phyloP scores from a whole-genome alignment of 192 early-diverging fungal species.

The Lobosporangium transversale region DNA sequence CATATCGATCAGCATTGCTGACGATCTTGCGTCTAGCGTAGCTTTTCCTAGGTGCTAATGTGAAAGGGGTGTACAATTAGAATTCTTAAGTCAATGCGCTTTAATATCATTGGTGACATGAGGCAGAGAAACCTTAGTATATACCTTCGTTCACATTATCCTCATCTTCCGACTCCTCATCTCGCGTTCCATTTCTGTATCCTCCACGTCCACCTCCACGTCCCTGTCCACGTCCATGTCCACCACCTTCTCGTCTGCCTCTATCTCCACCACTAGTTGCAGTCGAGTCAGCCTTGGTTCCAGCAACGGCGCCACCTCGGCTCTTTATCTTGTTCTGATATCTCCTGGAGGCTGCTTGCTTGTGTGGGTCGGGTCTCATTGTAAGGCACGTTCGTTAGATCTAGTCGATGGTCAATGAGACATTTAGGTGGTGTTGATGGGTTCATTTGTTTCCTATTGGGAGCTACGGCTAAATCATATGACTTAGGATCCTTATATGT shows the following conservation, averaged over 20 bases:
- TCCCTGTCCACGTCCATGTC: slow-evolving; percentile 10
- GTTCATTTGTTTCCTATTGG: no score
- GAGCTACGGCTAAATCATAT: no score
- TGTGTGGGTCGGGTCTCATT: slow-evolving; percentile 53
- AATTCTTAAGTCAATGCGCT: no score
- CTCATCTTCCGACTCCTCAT: not conserved
- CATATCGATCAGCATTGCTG: slow-evolving; percentile 45
- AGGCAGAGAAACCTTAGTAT: no score
- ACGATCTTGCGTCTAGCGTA: slow-evolving; percentile 43
- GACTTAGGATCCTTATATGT: no score
- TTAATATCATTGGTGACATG: no score
- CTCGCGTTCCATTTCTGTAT: slow-evolving; percentile 2
- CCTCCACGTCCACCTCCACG: slow-evolving; percentile 26
- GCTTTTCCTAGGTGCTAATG: slow-evolving; percentile 35
- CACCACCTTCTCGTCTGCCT: not conserved
- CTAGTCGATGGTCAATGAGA: no score
- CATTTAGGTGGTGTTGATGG: no score
- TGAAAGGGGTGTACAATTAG: no score
- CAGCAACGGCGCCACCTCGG: slow-evolving; percentile 17
- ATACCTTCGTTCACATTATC: slow-evolving; percentile 8
- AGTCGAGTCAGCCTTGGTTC: slow-evolving; percentile 10
- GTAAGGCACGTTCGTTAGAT: not conserved
- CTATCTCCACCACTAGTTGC: not conserved
- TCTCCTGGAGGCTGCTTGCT: slow-evolving; percentile 49
- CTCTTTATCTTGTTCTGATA: slow-evolving; percentile 42